Conservation (phyloP, 768 basidiomycete genomes). For the Suillus discolor region DNA sequence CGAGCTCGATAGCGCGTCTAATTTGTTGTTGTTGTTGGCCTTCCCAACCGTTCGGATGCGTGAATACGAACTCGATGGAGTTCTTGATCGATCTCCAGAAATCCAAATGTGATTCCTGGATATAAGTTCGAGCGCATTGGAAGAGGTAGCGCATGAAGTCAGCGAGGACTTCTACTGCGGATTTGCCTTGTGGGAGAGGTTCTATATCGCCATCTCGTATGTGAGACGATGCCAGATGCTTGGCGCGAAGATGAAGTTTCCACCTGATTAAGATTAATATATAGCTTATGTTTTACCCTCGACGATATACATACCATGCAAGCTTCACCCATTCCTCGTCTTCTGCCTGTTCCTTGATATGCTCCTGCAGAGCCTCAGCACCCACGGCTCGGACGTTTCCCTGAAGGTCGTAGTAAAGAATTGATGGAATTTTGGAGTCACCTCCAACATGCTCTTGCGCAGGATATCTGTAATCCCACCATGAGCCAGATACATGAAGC, state of each 20-base stretch:
- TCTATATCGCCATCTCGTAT: constrained; percentile 24
- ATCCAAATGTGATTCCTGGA: constrained; percentile 30
- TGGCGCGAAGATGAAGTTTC: constrained; percentile 39
- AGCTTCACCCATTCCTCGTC: constrained; percentile 39
- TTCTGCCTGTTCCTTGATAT: constrained; percentile 39
- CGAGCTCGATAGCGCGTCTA: constrained; percentile 24
- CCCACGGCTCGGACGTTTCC: constrained; percentile 44
- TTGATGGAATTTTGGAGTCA: constrained; percentile 51
- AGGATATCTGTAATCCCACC: constrained; percentile 39
- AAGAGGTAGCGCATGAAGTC: constrained; percentile 34
- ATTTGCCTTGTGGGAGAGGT: constrained; percentile 25
- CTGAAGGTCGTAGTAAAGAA: constrained; percentile 48
- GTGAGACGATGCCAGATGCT: constrained; percentile 24
- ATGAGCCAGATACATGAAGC: background rate
- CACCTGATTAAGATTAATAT: constrained; percentile 22
- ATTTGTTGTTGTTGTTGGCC: constrained; percentile 32
- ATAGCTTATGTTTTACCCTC: background rate
- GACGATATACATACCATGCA: constrained; percentile 35
- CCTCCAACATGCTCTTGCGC: constrained; percentile 48
- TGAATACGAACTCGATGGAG: constrained; percentile 25
- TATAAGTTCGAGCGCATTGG: constrained; percentile 23
- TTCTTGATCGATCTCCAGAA: constrained; percentile 28
- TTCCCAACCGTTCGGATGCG: constrained; percentile 37
- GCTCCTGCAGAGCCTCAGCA: constrained; percentile 41
- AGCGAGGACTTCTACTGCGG: constrained; percentile 22